Evolutionary conservation across 257 asterid genomes (phyloP), one percentile per base, ranked within the genome.

Genomic region (Cinchona pubescens): DNA sequence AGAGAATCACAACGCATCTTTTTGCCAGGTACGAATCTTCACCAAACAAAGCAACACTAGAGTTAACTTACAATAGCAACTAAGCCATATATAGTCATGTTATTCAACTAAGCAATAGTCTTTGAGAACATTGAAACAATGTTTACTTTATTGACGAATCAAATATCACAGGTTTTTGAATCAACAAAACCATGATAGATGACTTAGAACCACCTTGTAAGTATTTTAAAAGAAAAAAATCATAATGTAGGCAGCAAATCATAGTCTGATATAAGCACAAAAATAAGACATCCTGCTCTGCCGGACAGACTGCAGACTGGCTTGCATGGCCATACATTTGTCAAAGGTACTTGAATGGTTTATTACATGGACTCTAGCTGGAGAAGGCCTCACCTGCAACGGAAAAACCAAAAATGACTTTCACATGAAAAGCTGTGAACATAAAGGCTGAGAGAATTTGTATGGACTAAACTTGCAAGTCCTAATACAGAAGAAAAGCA

Each of bases 111-210:
- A 58, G 18, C 38, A 32, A n/a, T 40, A 76, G 55, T 49, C n/a
- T 46, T 40, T 10, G 0, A 45, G 21, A 27, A 42, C 49, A 53
- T 34, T 27, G 7, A 55, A 74, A 45, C 4, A 51, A 51, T 27
- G 53, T 65, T 78, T 49, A 48, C 18, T 59, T 75, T 78, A 78
- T 78, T 78, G 82, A 73, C 78, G 67, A 30, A 72, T 53, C 45
- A 53, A n/a, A 40, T 30, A 5, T 37, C 9, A n/a, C n/a, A 34
- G 74, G 53, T 55, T 40, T 58, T 34, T 59, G 64, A 71, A 71
- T 37, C 16, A 51, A 13, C 67, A 71, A 74, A 15, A 59, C 60
- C 55, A 38, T 49, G 43, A 46, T n/a, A 53, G 27, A 43, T 55
- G 21, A 45, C 46, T 38, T 48, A 37, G 27, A 48, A 70, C 66